A percentile compares a stretch with the other conserved stretches of the same genome.
Conservation (phyloP, 768 basidiomycete genomes). For the Strobilomyces confusus region DNA sequence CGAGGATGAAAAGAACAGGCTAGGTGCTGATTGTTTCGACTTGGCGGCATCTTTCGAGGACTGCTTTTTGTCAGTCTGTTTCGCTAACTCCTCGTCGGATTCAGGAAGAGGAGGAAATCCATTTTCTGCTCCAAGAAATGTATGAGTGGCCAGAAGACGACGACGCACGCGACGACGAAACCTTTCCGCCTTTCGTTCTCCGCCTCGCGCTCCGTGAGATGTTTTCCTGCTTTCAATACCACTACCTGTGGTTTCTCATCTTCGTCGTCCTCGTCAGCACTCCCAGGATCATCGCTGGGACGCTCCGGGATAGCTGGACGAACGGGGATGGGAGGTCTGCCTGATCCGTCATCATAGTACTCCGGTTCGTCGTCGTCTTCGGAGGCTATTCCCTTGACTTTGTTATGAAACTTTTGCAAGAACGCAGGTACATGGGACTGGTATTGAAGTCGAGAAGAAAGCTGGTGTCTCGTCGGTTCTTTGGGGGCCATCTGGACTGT, state of each 20-base stretch:
- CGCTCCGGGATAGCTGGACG: slow-evolving; percentile 71
- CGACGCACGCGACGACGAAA: slow-evolving; percentile 28
- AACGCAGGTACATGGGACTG: slow-evolving; percentile 58
- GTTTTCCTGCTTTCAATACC: slow-evolving; percentile 84
- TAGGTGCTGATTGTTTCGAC: slow-evolving; percentile 17
- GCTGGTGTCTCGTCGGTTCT: slow-evolving; percentile 68
- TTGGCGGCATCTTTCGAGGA: slow-evolving; percentile 19
- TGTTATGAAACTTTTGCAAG: slow-evolving; percentile 61
- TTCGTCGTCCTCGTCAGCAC: slow-evolving; percentile 63
- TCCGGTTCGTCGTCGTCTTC: slow-evolving; percentile 48
- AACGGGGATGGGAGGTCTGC: slow-evolving; percentile 68
- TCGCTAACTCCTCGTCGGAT: slow-evolving; percentile 23
- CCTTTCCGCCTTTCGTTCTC: slow-evolving; percentile 76
- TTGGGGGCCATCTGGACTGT: slow-evolving; percentile 36
- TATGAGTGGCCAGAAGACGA: slow-evolving; percentile 3
- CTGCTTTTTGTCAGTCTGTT: slow-evolving; percentile 29
- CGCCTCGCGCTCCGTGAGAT: slow-evolving; percentile 72
- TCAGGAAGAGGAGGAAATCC: slow-evolving; percentile 55
- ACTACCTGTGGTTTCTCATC: slow-evolving; percentile 90
- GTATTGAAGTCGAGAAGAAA: slow-evolving; percentile 69
- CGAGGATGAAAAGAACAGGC: slow-evolving; percentile 40
- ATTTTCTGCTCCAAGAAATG: slow-evolving; percentile 42
- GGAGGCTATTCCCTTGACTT: slow-evolving; percentile 49
- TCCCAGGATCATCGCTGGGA: slow-evolving; percentile 64
- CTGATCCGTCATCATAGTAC: slow-evolving; percentile 64